These are phyloP conservation scores for Alternaria consortialis DNA, from an alignment of 2,329 filamentous ascomycete species.

Conservation along the genomic window DNA sequence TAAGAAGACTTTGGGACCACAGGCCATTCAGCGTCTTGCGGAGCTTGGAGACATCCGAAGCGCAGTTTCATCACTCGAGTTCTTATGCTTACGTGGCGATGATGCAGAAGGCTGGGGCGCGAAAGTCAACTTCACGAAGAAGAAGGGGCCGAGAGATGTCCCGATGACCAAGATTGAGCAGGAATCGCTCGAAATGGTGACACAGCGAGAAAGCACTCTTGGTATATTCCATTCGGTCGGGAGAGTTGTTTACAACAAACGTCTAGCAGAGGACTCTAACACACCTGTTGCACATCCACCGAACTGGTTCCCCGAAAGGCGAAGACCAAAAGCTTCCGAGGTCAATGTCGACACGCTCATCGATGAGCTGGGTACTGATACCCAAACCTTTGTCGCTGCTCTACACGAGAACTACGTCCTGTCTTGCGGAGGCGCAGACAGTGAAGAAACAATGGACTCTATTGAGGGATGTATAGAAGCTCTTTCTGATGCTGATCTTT, in stretches of 20 bases:
- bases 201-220: constrained; percentile 85
- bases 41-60: constrained; percentile 92
- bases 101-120: constrained; percentile 83
- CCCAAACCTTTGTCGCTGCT: constrained; percentile 86
- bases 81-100: constrained; percentile 85
- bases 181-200: constrained; percentile 81
- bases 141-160: constrained; percentile 64
- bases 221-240: constrained; percentile 97
- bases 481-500: constrained; percentile 86
- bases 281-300: constrained; percentile 55
- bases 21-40: constrained; percentile 79
- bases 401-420: constrained; percentile 93
- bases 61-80: constrained; percentile 91
- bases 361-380: constrained; percentile 92
- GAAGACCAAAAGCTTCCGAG: constrained; percentile 56
- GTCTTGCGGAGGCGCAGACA: constrained; percentile 75
- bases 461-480: constrained; percentile 86
- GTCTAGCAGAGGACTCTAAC: constrained; percentile 60
- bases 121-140: constrained; percentile 70
- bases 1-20: constrained; percentile 77
- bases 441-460: constrained; percentile 73
- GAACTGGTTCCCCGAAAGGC: constrained; percentile 56
- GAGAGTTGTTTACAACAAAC: constrained; percentile 96
- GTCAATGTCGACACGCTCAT: constrained; percentile 73
- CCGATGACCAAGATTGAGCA: constrained; percentile 79